Conservation (phyloP, 2,329 filamentous ascomycete species). For the Neonectria sp. region DNA sequence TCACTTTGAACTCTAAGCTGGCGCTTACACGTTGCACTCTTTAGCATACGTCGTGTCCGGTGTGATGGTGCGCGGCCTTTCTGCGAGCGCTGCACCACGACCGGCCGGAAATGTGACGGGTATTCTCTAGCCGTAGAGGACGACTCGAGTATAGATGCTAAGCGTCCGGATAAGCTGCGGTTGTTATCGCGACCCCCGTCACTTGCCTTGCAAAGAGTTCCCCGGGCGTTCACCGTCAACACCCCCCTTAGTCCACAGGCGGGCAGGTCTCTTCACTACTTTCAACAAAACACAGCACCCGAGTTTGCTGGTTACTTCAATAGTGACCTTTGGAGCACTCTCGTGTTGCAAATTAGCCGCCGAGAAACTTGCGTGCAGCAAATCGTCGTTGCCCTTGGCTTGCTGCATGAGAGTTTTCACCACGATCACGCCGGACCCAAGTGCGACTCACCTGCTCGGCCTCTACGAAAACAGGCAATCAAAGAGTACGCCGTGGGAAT, state of each 20-base stretch:
- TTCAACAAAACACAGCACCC: conserved; percentile 31
- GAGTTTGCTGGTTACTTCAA: conserved; percentile 38
- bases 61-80: conserved; percentile 32
- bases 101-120: conserved; percentile 33
- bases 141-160: neutral
- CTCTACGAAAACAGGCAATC: conserved; percentile 27
- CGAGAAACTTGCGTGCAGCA: conserved; percentile 37
- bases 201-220: neutral
- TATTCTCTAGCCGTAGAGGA: conserved; percentile 9
- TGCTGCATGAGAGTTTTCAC: conserved; percentile 39
- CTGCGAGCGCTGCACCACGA: conserved; percentile 32
- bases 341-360: conserved; percentile 36
- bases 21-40: neutral
- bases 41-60: conserved; percentile 38
- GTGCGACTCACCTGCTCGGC: neutral
- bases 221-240: neutral
- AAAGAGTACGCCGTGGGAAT: conserved; percentile 28
- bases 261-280: conserved; percentile 33
- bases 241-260: conserved; percentile 5
- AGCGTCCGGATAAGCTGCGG: neutral
- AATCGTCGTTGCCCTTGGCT: conserved; percentile 34
- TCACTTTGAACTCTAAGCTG: neutral
- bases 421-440: neutral
- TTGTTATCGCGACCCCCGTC: neutral
- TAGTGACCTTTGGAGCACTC: conserved; percentile 35